Base-by-base conservation (phyloP, 129 eudicot genomes). In the Oenanthe sinensis region DNA sequence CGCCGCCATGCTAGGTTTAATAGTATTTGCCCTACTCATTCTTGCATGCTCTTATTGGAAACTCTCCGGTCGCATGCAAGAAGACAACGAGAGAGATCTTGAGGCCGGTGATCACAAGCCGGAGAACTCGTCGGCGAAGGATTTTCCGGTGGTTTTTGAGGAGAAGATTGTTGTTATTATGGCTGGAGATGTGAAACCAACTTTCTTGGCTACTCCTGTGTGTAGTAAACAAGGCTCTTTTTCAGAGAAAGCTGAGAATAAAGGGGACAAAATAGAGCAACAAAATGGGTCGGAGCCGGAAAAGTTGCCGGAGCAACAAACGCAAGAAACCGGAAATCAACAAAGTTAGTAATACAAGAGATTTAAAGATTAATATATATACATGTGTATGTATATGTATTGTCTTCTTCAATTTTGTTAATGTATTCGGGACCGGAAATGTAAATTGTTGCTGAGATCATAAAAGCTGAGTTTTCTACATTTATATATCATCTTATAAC, bases 171-270 rank as follows among this genome's bases (percentile, higher is more conserved):
- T 91, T 33, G 97, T 91, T 0, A 89, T 91, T 7, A 89, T 91
- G 97, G 93, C 93, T 3, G 97, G 97, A 47, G 84, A 91, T 44
- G 87, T 63, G n/a, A 84, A 84, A 47, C 93, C 97, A 8, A 89
- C 93, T 44, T 91, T 87, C 79, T 74, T 91, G 45, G 97, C 97
- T 2, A 91, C 93, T 5, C 91, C 91, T 1, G 60, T 83, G 43
- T 82, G 83, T 0, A 83, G 72, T 30, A 67, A 15, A 54, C 77
- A 71, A 52, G 74, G 30, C 6, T 76, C 79, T 0, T 77, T 24
- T 3, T 8, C 0, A 0, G 54, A 15, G 4, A 73, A 73, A 43
- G 48, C n/a, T 44, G 37, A 11, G 54, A 71, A 69, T 1, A 69
- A 20, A 9, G 75, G 20, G 48, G 75, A 72, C 37, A 26, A 44